A percentile compares a stretch with the other conserved stretches of the same genome.
These are phyloP conservation scores for Synchytrium microbalum DNA, from an alignment of 371 early-diverging fungal genomes.

Conservation along the genomic window DNA sequence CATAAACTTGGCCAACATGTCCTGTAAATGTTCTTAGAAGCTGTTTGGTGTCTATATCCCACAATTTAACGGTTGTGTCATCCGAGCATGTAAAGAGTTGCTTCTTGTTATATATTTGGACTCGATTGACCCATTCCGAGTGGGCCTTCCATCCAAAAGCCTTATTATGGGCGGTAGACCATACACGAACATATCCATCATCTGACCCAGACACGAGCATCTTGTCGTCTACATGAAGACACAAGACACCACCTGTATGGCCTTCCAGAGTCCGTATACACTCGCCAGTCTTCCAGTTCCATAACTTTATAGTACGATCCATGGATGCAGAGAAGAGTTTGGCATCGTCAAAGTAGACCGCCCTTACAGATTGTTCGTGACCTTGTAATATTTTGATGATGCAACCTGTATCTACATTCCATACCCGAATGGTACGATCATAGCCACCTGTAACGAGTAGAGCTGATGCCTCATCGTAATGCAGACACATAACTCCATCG, in stretches of 20 bases:
- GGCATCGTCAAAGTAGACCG: conserved; percentile 10
- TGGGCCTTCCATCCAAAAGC: no score
- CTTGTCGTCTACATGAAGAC: conserved; percentile 65
- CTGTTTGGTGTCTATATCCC: conserved; percentile 66
- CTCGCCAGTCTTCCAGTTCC: conserved; percentile 78
- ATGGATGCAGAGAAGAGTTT: conserved; percentile 77
- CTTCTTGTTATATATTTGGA: conserved; percentile 57
- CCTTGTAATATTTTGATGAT: conserved; percentile 64
- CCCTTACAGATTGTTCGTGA: conserved; percentile 81
- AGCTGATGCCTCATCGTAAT: conserved; percentile 65
- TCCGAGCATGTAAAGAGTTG: conserved; percentile 72
- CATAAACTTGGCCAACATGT: conserved; percentile 70
- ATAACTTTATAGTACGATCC: conserved; percentile 75
- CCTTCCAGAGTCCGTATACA: conserved; percentile 79
- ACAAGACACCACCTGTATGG: conserved; percentile 58
- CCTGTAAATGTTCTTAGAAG: conserved; percentile 64
- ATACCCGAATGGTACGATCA: conserved; percentile 72
- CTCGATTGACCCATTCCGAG: conserved; percentile 81
- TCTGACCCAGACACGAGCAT: conserved; percentile 75
- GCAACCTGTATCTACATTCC: conserved; percentile 71
- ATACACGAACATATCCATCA: conserved; percentile 82
- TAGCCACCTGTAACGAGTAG: conserved; percentile 77
- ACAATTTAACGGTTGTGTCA: conserved; percentile 67
- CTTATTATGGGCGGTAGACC: no score
- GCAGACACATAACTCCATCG: conserved; percentile 81